phyloP scores from a whole-genome alignment of 208 protist genomes.

The Leishmania martiniquensis region DNA sequence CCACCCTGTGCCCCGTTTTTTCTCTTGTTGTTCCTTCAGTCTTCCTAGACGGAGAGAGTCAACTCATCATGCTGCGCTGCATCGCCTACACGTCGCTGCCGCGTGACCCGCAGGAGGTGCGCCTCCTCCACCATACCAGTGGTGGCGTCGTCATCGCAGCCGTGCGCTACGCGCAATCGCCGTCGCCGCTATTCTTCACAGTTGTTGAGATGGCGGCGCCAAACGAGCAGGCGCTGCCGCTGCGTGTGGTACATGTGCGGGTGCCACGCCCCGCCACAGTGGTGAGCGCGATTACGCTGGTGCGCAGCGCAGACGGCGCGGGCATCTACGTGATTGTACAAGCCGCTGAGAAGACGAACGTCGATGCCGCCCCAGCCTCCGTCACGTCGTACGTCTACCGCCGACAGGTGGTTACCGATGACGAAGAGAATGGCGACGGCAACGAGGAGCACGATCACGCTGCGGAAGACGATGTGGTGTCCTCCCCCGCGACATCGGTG shows the following conservation, averaged over 20 bases:
- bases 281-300: constrained; percentile 29
- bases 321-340: constrained; percentile 62
- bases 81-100: constrained; percentile 33
- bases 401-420: constrained; percentile 26
- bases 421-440: constrained; percentile 9
- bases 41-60: neutral
- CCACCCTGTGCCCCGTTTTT: neutral
- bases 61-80: constrained; percentile 33
- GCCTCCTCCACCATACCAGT: constrained; percentile 37
- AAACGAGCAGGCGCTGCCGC: constrained; percentile 26
- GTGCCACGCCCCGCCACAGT: constrained; percentile 22
- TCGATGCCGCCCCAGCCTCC: neutral
- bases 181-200: constrained; percentile 35
- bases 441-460: constrained; percentile 4
- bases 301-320: constrained; percentile 41
- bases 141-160: constrained; percentile 40
- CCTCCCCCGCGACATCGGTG: constrained; percentile 3
- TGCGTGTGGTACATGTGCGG: constrained; percentile 39
- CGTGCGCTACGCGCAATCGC: constrained; percentile 6
- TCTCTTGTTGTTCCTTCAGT: neutral
- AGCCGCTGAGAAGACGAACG: constrained; percentile 9
- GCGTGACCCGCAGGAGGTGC: constrained; percentile 26
- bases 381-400: constrained; percentile 46
- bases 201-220: constrained; percentile 40
- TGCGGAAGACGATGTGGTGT: constrained; percentile 13